phyloP scores from a whole-genome alignment of 139 green algal genomes.

The Nannochloris sp. region DNA sequence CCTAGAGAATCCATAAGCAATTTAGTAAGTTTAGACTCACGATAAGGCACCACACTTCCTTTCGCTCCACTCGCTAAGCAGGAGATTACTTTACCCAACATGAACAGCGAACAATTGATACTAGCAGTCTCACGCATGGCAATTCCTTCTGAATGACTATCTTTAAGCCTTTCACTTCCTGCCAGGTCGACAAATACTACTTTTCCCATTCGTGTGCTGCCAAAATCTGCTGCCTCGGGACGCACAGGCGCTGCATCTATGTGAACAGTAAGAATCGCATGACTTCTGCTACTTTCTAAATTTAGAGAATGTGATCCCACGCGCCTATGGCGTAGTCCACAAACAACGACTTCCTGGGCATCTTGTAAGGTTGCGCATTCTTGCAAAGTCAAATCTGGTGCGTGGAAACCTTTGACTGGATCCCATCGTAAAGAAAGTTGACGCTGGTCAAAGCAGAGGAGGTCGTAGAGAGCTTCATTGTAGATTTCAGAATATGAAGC shows the following conservation, averaged over 20 bases:
- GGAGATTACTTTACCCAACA: conserved; percentile 75
- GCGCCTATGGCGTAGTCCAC: conserved; percentile 55
- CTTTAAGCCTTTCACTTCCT: conserved; percentile 81
- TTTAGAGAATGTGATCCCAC: conserved; percentile 83
- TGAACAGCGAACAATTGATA: conserved; percentile 93
- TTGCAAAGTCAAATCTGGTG: conserved; percentile 49
- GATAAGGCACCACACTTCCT: conserved; percentile 17
- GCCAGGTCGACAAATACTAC: conserved; percentile 87
- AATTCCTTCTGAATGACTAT: conserved; percentile 55
- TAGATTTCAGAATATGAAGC: conserved; percentile 86
- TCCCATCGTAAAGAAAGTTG: conserved; percentile 74
- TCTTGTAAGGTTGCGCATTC: conserved; percentile 30
- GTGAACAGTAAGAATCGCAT: conserved; percentile 85
- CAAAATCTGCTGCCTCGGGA: conserved; percentile 36
- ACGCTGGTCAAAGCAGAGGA: conserved; percentile 43
- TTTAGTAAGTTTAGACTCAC: conserved; percentile 50
- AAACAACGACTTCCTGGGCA: conserved; percentile 19
- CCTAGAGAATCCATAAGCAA: conserved; percentile 54
- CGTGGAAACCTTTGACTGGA: conserved; percentile 60
- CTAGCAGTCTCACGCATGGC: conserved; percentile 81
- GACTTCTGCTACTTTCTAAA: conserved; percentile 66
- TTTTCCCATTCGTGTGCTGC: conserved; percentile 55
- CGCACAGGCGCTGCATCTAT: conserved; percentile 29
- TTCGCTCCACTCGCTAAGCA: conserved; percentile 16
- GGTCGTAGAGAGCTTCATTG: conserved; percentile 80